These are phyloP conservation scores for Boletellus sp. DNA, from an alignment of 768 basidiomycete genomes.

Conservation along the genomic window DNA sequence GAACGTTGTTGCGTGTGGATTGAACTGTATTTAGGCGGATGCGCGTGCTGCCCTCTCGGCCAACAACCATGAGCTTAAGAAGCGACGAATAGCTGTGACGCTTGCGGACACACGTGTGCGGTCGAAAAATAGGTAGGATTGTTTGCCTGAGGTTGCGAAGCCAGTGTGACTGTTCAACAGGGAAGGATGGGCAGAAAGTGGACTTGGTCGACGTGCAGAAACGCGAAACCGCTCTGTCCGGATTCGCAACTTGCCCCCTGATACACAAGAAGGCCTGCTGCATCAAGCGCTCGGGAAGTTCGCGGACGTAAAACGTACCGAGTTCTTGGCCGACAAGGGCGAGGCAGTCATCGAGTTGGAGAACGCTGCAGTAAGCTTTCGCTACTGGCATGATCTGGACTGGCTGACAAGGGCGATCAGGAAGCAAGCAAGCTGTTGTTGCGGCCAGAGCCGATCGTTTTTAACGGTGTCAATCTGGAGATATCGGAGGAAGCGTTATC, in stretches of 20 bases:
- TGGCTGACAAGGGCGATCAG: slow-evolving; percentile 36
- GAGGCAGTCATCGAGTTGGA: slow-evolving; percentile 67
- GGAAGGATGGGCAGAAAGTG: slow-evolving; percentile 47
- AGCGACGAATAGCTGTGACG: slow-evolving; percentile 85
- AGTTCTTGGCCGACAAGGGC: slow-evolving; percentile 59
- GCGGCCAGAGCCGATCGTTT: slow-evolving; percentile 64
- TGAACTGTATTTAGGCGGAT: slow-evolving; percentile 48
- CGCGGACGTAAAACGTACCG: slow-evolving; percentile 64
- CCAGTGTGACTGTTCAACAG: slow-evolving; percentile 22
- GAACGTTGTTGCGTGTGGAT: not conserved
- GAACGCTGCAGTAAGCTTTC: slow-evolving; percentile 53
- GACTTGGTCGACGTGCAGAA: slow-evolving; percentile 54
- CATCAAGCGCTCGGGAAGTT: slow-evolving; percentile 88
- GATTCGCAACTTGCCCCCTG: slow-evolving; percentile 67
- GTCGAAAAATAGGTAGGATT: slow-evolving; percentile 47
- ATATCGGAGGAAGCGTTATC: slow-evolving; percentile 53
- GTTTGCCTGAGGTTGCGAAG: not conserved
- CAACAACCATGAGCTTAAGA: slow-evolving; percentile 87
- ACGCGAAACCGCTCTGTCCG: slow-evolving; percentile 69
- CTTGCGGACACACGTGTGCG: slow-evolving; percentile 71
- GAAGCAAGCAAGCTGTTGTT: slow-evolving; percentile 82
- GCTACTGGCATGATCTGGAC: not conserved
- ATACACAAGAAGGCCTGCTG: slow-evolving; percentile 84
- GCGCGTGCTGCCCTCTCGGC: slow-evolving; percentile 69
- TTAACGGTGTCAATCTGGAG: slow-evolving; percentile 57